These are phyloP conservation scores for Orbilia oligospora DNA, from an alignment of 2,329 filamentous ascomycete genomes.

Conservation along the genomic window DNA sequence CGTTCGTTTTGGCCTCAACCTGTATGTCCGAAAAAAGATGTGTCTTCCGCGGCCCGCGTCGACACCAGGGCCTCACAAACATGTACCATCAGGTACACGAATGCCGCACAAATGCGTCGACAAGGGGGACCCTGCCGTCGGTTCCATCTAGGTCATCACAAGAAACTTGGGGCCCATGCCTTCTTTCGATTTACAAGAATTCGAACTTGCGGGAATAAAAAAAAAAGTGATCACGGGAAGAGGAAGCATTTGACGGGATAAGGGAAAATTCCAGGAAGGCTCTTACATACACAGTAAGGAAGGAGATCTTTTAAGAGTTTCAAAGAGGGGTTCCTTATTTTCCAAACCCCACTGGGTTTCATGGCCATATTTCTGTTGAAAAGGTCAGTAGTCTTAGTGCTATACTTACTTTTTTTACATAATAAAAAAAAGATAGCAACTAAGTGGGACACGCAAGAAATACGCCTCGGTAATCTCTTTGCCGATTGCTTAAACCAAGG, in stretches of 20 bases:
- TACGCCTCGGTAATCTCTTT: slow-evolving; percentile 19
- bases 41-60: slow-evolving; percentile 21
- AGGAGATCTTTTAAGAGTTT: slow-evolving; percentile 24
- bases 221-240: slow-evolving; percentile 28
- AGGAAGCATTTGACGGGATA: background rate
- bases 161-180: background rate
- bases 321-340: background rate
- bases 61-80: slow-evolving; percentile 47
- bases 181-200: background rate
- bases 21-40: slow-evolving; percentile 33
- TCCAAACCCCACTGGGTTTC: slow-evolving; percentile 10
- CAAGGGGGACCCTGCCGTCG: slow-evolving; percentile 32
- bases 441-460: slow-evolving; percentile 21
- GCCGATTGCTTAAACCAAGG: slow-evolving; percentile 12
- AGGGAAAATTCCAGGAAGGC: background rate
- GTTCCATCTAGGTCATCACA: slow-evolving; percentile 8
- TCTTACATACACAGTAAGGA: background rate
- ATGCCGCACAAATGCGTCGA: slow-evolving; percentile 55
- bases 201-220: slow-evolving; percentile 29
- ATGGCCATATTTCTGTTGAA: background rate
- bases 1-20: slow-evolving; percentile 1
- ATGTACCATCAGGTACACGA: slow-evolving; percentile 48
- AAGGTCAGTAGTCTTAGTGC: background rate
- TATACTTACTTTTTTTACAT: background rate
- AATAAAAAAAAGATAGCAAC: background rate